Evolutionary conservation across 169 alveolate genomes (phyloP).

Genomic region (Theileria parva): DNA sequence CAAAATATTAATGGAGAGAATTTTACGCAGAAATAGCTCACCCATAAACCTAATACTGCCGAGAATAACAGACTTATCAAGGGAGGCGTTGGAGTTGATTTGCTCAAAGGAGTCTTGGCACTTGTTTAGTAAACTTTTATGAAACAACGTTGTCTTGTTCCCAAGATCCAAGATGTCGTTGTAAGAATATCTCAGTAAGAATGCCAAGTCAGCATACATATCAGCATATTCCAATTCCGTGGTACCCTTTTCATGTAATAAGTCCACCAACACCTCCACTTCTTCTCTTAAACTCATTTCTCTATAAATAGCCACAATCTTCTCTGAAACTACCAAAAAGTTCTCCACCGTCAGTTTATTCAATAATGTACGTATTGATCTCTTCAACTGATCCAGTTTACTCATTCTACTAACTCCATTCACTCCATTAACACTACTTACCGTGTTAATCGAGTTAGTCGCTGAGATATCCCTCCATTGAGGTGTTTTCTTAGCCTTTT

Average conservation of each 20-base stretch:
- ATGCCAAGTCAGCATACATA: slow-evolving; percentile 89
- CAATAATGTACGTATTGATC: slow-evolving; percentile 80
- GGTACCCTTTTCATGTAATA: slow-evolving; percentile 83
- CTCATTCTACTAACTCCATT: slow-evolving; percentile 3
- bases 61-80: slow-evolving; percentile 77
- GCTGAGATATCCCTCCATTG: background rate
- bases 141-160: slow-evolving; percentile 38
- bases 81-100: slow-evolving; percentile 30
- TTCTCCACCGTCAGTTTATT: slow-evolving; percentile 88
- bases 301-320: slow-evolving; percentile 77
- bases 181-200: slow-evolving; percentile 57
- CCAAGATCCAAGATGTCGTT: slow-evolving; percentile 61
- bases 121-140: slow-evolving; percentile 46
- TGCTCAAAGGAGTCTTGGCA: slow-evolving; percentile 64
- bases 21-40: slow-evolving; percentile 82
- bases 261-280: slow-evolving; percentile 76
- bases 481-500: background rate
- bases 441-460: background rate
- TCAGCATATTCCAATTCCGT: slow-evolving; percentile 88
- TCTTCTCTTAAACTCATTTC: slow-evolving; percentile 69
- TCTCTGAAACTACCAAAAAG: slow-evolving; percentile 83
- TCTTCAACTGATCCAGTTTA: slow-evolving; percentile 74
- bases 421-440: background rate
- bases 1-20: slow-evolving; percentile 81
- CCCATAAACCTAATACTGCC: slow-evolving; percentile 88